phyloP scores from a whole-genome alignment of 1,139 yeast species.

The Eremothecium gossypii region DNA sequence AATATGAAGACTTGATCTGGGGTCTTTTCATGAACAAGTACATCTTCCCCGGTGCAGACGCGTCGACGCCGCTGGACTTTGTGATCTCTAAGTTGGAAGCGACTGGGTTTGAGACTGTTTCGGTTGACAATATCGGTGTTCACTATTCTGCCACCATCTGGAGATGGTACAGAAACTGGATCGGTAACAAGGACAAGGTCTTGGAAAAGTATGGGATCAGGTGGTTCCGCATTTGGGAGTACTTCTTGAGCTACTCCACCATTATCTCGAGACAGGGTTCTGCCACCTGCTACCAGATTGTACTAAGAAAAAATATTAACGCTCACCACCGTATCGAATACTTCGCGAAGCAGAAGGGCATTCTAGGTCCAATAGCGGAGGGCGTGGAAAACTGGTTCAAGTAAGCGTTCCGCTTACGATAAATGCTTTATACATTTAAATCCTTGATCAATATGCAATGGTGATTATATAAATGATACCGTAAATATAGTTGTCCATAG shows the following conservation, averaged over 20 bases:
- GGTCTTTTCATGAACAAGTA: constrained; percentile 94
- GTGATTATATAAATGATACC: too few relatives aligned
- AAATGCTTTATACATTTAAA: not conserved
- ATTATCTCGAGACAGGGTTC: constrained; percentile 89
- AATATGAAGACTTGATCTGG: constrained; percentile 89
- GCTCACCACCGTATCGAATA: constrained; percentile 77
- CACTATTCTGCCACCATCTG: constrained; percentile 87
- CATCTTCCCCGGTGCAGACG: constrained; percentile 97
- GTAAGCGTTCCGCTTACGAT: constrained; percentile 9
- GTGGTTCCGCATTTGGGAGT: constrained; percentile 95
- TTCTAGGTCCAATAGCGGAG: constrained; percentile 51
- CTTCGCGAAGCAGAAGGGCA: constrained; percentile 69
- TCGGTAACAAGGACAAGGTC: constrained; percentile 69
- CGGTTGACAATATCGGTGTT: constrained; percentile 83
- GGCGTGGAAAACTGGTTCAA: constrained; percentile 44
- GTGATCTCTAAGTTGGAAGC: constrained; percentile 70
- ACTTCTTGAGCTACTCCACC: constrained; percentile 71
- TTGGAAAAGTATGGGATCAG: constrained; percentile 74
- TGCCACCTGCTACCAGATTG: constrained; percentile 87
- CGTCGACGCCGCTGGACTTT: constrained; percentile 86
- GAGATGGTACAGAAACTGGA: constrained; percentile 96
- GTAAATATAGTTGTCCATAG: not conserved
- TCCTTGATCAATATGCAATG: too few relatives aligned
- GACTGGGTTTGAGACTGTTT: constrained; percentile 77
- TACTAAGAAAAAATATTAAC: constrained; percentile 82